Conservation (phyloP, 345 rosid genomes). For the Atalantia buxifolia region DNA sequence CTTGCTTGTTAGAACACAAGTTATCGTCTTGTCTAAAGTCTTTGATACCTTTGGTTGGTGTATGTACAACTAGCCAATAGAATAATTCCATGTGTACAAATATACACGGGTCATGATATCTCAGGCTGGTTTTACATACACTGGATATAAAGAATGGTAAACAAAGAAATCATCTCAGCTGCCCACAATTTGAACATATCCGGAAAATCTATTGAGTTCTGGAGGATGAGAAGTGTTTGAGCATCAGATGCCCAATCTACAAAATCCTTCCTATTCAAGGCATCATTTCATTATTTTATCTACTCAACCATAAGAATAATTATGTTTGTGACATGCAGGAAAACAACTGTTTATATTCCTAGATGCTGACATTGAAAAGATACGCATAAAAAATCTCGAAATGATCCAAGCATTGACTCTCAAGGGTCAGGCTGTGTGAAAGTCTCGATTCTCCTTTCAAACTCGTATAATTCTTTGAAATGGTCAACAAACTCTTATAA, state of each 20-base stretch:
- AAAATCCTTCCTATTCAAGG: neutral
- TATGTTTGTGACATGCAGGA: neutral
- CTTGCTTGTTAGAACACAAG: neutral
- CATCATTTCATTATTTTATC: neutral
- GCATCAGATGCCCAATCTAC: neutral
- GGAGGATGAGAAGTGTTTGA: neutral
- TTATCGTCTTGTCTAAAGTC: neutral
- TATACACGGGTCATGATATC: neutral
- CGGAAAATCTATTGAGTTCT: neutral
- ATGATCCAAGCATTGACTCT: conserved; percentile 8
- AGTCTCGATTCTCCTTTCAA: neutral
- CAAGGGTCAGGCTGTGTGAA: neutral
- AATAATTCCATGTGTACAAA: neutral
- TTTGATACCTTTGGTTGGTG: neutral
- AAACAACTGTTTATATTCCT: neutral
- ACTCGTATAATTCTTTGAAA: neutral
- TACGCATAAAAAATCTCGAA: neutral
- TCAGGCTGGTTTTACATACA: neutral
- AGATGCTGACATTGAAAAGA: conserved; percentile 13
- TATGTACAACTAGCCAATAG: neutral
- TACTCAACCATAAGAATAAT: neutral
- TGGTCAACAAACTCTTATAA: neutral
- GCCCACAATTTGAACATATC: neutral
- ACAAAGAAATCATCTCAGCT: too few relatives aligned
- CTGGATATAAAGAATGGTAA: neutral